These are phyloP conservation scores for Botrytis tulipae DNA, from an alignment of 2,329 filamentous ascomycete species.

Conservation along the genomic window DNA sequence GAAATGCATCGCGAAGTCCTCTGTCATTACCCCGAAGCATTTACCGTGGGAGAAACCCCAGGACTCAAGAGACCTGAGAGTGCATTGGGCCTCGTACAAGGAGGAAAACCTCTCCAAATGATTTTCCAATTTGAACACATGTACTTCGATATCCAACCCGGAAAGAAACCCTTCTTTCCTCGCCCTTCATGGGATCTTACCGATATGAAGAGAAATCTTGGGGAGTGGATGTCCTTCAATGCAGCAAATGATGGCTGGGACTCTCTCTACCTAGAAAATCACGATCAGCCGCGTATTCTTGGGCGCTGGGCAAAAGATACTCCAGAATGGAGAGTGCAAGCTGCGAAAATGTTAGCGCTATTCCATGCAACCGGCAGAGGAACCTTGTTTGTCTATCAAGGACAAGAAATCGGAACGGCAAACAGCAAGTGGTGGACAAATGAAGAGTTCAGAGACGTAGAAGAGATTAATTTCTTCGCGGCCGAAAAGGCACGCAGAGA, in stretches of 20 bases:
- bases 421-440: slow-evolving; percentile 60
- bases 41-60: slow-evolving; percentile 53
- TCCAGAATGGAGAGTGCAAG: slow-evolving; percentile 43
- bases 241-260: slow-evolving; percentile 55
- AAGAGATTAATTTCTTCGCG: slow-evolving; percentile 50
- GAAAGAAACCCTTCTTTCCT: slow-evolving; percentile 28
- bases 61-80: slow-evolving; percentile 47
- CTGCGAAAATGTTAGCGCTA: slow-evolving; percentile 54
- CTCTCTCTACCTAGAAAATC: slow-evolving; percentile 57
- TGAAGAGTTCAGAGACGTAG: slow-evolving; percentile 67
- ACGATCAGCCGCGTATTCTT: slow-evolving; percentile 54
- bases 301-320: slow-evolving; percentile 45
- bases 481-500: slow-evolving; percentile 32
- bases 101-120: slow-evolving; percentile 63
- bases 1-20: slow-evolving; percentile 41
- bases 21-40: slow-evolving; percentile 46
- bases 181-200: slow-evolving; percentile 38
- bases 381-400: slow-evolving; percentile 59
- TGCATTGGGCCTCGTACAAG: slow-evolving; percentile 53
- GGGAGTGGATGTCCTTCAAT: slow-evolving; percentile 52
- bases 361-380: slow-evolving; percentile 51
- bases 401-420: slow-evolving; percentile 58
- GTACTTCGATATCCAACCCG: slow-evolving; percentile 6
- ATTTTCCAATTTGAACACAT: slow-evolving; percentile 67
- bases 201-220: slow-evolving; percentile 47